phyloP scores from a whole-genome alignment of 1,284 basidiomycete species.

The Porogramme epimiltina region DNA sequence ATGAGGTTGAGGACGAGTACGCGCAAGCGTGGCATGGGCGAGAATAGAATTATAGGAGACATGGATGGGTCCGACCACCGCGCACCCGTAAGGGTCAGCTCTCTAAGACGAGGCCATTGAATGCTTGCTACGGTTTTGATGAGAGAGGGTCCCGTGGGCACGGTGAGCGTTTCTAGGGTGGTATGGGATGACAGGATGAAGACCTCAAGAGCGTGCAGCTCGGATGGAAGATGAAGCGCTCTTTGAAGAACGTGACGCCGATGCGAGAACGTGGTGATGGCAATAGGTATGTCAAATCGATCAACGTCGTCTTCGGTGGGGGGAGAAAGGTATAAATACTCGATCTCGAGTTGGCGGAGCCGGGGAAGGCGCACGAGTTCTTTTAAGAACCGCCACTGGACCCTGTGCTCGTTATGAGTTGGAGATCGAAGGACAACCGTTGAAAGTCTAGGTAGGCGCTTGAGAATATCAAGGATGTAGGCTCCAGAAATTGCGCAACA shows the following conservation, averaged over 20 bases:
- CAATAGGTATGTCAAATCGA: too few relatives aligned
- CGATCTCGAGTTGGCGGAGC: neutral
- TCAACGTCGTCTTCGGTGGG: too few relatives aligned
- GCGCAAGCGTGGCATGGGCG: neutral
- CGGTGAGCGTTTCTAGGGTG: neutral
- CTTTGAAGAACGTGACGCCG: too few relatives aligned
- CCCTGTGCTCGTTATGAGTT: too few relatives aligned
- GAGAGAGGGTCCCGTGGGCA: neutral
- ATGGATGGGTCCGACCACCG: neutral
- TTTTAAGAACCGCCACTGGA: too few relatives aligned
- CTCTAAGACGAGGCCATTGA: neutral
- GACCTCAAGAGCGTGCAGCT: neutral
- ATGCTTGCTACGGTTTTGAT: neutral
- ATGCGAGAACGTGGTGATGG: too few relatives aligned
- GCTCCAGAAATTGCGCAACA: too few relatives aligned
- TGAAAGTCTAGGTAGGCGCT: too few relatives aligned
- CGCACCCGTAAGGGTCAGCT: neutral
- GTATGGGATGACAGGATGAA: neutral
- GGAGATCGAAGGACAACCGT: too few relatives aligned
- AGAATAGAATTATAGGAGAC: neutral
- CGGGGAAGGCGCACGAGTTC: neutral
- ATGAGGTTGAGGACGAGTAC: neutral
- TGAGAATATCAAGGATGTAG: too few relatives aligned
- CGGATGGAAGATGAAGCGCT: neutral
- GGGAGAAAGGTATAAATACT: neutral